Percentiles rank a stretch among this genome's conserved stretches.
phyloP scores from a whole-genome alignment of 1,284 basidiomycete species.

The Puccinia coronata region DNA sequence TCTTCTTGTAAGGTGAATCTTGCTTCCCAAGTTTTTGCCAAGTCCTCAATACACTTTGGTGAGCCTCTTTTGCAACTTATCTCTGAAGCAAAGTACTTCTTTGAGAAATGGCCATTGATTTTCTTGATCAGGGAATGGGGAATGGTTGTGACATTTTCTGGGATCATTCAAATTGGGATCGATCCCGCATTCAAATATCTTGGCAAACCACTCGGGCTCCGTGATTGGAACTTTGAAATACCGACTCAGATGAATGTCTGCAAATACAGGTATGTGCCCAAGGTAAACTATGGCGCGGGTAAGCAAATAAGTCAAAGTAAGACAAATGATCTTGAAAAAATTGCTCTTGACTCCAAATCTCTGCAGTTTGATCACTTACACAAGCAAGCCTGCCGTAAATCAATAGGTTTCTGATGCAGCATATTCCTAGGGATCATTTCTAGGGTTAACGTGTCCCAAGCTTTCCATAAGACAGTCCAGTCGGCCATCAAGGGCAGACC shows the following conservation, averaged over 20 bases:
- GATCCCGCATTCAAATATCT: conserved; percentile 74
- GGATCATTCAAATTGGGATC: conserved; percentile 69
- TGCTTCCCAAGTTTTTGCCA: conserved; percentile 62
- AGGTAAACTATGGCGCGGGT: conserved; percentile 70
- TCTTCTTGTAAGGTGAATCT: conserved; percentile 67
- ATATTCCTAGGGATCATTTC: no score
- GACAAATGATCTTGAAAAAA: conserved; percentile 56
- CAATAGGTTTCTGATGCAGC: no score
- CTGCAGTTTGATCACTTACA: conserved; percentile 1
- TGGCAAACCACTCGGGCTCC: conserved; percentile 71
- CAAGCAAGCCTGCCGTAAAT: conserved; percentile 77
- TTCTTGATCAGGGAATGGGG: no score
- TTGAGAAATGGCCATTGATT: conserved; percentile 82
- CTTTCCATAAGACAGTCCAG: conserved; percentile 80
- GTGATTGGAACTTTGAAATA: conserved; percentile 75
- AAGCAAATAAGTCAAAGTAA: conserved; percentile 51
- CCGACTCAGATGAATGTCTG: conserved; percentile 85
- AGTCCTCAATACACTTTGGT: conserved; percentile 72
- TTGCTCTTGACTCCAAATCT: conserved; percentile 27
- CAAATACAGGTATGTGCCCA: conserved; percentile 78
- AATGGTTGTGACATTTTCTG: conserved; percentile 70
- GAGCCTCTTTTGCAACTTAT: conserved; percentile 72
- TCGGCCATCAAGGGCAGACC: conserved; percentile 63
- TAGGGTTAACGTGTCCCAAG: conserved; percentile 88
- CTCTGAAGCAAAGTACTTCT: conserved; percentile 76